Percentiles rank a stretch among this genome's conserved stretches.
phyloP scores from a whole-genome alignment of 2,329 filamentous ascomycete genomes.

The Nemania bipapillata region DNA sequence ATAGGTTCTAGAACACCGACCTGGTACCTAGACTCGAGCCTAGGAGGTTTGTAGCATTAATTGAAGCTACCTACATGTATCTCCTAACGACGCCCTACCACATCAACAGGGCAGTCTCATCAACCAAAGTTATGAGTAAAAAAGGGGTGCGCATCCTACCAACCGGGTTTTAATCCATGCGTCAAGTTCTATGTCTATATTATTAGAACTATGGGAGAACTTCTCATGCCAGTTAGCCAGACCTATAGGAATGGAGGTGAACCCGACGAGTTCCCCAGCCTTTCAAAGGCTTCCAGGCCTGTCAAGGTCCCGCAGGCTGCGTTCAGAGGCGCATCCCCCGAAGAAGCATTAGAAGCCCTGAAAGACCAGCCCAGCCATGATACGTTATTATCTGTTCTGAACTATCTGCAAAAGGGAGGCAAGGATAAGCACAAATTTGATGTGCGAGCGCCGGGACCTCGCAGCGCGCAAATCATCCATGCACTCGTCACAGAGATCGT shows the following conservation, averaged over 20 bases:
- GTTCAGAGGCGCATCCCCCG: constrained; percentile 50
- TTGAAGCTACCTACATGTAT: too few relatives aligned
- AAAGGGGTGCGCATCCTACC: background rate
- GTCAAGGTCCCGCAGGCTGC: constrained; percentile 25
- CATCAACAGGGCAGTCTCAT: background rate
- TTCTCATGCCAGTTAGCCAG: constrained; percentile 66
- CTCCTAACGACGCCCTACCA: too few relatives aligned
- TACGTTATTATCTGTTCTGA: constrained; percentile 63
- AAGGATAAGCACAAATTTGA: constrained; percentile 57
- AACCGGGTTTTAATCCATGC: background rate
- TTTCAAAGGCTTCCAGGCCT: constrained; percentile 48
- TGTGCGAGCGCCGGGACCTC: constrained; percentile 71
- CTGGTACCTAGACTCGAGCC: too few relatives aligned
- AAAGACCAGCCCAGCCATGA: constrained; percentile 71
- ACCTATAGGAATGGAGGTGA: constrained; percentile 58
- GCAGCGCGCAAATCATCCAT: constrained; percentile 79
- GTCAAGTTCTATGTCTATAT: background rate
- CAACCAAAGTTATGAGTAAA: background rate
- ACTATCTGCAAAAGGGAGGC: constrained; percentile 59
- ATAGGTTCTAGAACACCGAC: too few relatives aligned
- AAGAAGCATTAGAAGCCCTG: constrained; percentile 69
- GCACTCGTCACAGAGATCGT: constrained; percentile 77
- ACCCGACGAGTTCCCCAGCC: constrained; percentile 54
- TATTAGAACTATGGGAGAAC: constrained; percentile 62
- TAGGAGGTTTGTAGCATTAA: too few relatives aligned